Evolutionary conservation across 2,329 filamentous ascomycete species (phyloP).

Genomic region (Xylariales sp.): DNA sequence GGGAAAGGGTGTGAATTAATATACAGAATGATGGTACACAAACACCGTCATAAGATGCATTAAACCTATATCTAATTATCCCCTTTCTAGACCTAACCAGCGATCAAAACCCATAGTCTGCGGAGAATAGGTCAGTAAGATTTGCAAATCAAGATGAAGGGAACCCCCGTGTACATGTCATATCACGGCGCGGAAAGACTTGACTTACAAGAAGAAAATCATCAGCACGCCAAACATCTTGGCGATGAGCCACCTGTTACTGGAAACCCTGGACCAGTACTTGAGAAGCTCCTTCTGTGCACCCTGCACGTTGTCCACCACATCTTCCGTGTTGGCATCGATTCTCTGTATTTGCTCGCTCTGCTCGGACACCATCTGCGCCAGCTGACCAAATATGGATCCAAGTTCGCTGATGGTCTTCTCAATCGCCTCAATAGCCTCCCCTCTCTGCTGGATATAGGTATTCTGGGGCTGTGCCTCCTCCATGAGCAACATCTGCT

Average conservation of each 20-base stretch:
- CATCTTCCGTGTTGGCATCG: constrained; percentile 94
- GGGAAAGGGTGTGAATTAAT: no score
- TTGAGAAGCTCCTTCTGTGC: constrained; percentile 93
- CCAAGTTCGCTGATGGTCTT: constrained; percentile 91
- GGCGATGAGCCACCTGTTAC: constrained; percentile 90
- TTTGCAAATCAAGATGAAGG: not conserved
- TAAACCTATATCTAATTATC: no score
- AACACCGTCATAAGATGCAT: constrained; percentile 3
- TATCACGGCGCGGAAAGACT: no score
- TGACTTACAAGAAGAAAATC: constrained; percentile 74
- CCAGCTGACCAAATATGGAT: constrained; percentile 88
- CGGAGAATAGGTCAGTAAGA: constrained; percentile 13
- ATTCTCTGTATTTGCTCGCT: constrained; percentile 94
- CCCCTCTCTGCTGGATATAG: constrained; percentile 89
- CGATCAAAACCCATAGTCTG: constrained; percentile 65
- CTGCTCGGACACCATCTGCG: constrained; percentile 95
- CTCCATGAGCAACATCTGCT: constrained; percentile 90
- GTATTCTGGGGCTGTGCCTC: constrained; percentile 80
- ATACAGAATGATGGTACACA: constrained; percentile 18
- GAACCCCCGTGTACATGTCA: no score
- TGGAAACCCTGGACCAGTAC: constrained; percentile 91
- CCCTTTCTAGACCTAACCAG: no score
- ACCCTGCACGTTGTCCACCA: constrained; percentile 97
- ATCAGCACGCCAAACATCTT: constrained; percentile 87
- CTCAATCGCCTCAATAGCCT: constrained; percentile 96